Evolutionary conservation across 108 stramenopile genomes (phyloP), one percentile per base, ranked within the genome.

Genomic region (Pseudonitzschia delicatissima): DNA sequence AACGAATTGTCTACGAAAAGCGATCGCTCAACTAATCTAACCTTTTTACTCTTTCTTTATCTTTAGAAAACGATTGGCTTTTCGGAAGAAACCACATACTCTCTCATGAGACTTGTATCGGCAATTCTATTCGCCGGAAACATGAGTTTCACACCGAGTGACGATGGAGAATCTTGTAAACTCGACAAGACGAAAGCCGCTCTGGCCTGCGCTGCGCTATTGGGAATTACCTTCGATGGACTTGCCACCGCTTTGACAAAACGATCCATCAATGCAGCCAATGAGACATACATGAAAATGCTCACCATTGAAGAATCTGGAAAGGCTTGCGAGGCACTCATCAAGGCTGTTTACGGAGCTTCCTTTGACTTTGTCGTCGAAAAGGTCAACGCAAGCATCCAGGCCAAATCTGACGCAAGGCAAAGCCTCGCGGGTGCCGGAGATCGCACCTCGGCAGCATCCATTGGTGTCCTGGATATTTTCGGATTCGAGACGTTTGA

Each of bases 401-500:
- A 31, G 21, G 71, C 65, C 9, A 44, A 45, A 33, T 32, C 64
- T 32, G 67, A 66, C 15, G 40, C 61, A 20, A 47, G 58, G 33
- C 70, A 40, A 7, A 61, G 37, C 40, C 36, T 57, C 33, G 55
- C 31, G 12, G 47, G 57, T 23, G 45, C 67, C 17, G 37, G 23
- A 23, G 61, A 44, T 25, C 66, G 62, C 53, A 60, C 45, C 7
- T 4, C 5, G 27, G 42, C 20, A 4, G 82, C 82, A 23, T 96
- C 95, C 50, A 96, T 97, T 57, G 96, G 97, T 63, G 96, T 97
- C 8, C 70, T 97, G 5, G 97, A 98, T 67, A 98, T 98, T 29
- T 99, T 97, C 74, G 98, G 98, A 17, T 99, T 99, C 66, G 98
- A 99, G 68, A 90, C 96, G 50, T 93, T 93, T 57, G 76, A 90